Conservation (phyloP, 2,329 filamentous ascomycete genomes). For the Hymenotorrendiella dingleyae region DNA sequence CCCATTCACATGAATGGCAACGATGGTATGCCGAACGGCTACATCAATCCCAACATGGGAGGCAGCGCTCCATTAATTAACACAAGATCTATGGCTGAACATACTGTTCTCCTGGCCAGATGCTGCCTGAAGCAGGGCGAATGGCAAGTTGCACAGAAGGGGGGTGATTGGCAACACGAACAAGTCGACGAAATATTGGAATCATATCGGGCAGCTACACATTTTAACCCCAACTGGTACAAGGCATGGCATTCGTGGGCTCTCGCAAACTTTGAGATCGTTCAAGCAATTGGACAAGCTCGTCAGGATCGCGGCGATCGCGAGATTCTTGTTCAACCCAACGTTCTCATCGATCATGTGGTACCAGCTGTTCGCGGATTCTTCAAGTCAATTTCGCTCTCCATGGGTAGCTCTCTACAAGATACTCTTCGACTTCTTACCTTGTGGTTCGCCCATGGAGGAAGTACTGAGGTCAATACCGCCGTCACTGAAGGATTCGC, state of each 20-base stretch:
- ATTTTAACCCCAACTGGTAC: conserved; percentile 93
- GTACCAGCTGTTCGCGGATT: conserved; percentile 94
- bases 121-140: conserved; percentile 95
- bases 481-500: conserved; percentile 87
- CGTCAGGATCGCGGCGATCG: conserved; percentile 17
- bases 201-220: conserved; percentile 88
- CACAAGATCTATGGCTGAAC: conserved; percentile 47
- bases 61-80: conserved; percentile 15
- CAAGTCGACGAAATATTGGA: conserved; percentile 81
- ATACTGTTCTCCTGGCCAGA: conserved; percentile 75
- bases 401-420: conserved; percentile 85
- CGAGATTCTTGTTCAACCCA: conserved; percentile 46
- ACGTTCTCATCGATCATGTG: conserved; percentile 76
- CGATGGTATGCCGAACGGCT: conserved; percentile 6
- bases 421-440: conserved; percentile 90
- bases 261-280: conserved; percentile 95
- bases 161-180: conserved; percentile 82
- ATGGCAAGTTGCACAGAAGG: conserved; percentile 83
- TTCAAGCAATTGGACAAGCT: conserved; percentile 60
- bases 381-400: conserved; percentile 93
- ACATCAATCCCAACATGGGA: conserved; percentile 34
- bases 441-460: conserved; percentile 93
- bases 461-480: conserved; percentile 77
- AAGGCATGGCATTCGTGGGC: conserved; percentile 99
- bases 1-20: conserved; percentile 42